phyloP scores from a whole-genome alignment of 2,329 filamentous ascomycete genomes.

The Capronia epimyces region DNA sequence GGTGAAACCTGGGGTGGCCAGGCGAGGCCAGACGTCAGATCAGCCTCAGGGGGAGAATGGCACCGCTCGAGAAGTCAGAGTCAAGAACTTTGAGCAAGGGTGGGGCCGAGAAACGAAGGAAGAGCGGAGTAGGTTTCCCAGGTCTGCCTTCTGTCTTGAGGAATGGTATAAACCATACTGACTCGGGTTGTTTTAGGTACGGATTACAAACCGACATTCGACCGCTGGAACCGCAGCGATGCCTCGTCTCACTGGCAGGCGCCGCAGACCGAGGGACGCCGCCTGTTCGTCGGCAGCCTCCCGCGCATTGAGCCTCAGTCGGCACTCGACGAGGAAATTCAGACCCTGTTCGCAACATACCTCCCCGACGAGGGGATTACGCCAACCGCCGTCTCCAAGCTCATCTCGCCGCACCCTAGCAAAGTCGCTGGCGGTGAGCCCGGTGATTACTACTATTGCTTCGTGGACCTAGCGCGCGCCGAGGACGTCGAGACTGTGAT shows the following conservation, averaged over 20 bases:
- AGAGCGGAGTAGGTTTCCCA: slow-evolving; percentile 17
- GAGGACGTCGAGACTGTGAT: slow-evolving; percentile 53
- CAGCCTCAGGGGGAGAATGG: slow-evolving; percentile 2
- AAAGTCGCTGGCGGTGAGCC: slow-evolving; percentile 42
- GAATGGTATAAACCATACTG: background rate
- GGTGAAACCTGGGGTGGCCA: slow-evolving; percentile 59
- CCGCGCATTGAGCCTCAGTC: slow-evolving; percentile 41
- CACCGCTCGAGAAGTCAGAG: slow-evolving; percentile 12
- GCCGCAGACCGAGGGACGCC: slow-evolving; percentile 34
- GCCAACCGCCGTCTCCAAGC: slow-evolving; percentile 46
- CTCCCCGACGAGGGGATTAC: slow-evolving; percentile 34
- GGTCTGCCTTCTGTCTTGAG: background rate
- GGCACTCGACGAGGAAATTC: slow-evolving; percentile 40
- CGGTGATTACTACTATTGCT: slow-evolving; percentile 59
- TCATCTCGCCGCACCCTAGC: slow-evolving; percentile 55
- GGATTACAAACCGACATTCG: slow-evolving; percentile 31
- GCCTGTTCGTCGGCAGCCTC: slow-evolving; percentile 46
- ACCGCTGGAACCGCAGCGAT: slow-evolving; percentile 42
- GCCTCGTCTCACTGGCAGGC: slow-evolving; percentile 32
- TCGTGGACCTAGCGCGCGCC: slow-evolving; percentile 56
- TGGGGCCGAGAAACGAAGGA: slow-evolving; percentile 15
- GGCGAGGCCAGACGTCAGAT: slow-evolving; percentile 4
- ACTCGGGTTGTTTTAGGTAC: slow-evolving; percentile 1
- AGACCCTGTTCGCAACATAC: slow-evolving; percentile 37
- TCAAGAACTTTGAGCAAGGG: slow-evolving; percentile 18